A percentile compares a stretch with the other conserved stretches of the same genome.
These are phyloP conservation scores for Starmera pachycereana DNA, from an alignment of 805 yeast genomes.

Conservation along the genomic window DNA sequence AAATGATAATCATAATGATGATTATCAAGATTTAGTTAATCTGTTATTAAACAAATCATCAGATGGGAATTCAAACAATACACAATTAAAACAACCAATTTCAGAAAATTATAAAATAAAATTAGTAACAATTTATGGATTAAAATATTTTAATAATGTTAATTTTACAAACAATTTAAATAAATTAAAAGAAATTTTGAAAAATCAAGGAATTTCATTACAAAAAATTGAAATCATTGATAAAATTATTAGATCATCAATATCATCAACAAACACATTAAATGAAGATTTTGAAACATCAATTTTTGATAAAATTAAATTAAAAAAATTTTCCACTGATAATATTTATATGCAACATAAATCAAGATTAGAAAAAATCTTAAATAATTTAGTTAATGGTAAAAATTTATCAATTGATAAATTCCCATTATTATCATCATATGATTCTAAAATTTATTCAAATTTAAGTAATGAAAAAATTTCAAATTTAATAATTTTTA, in stretches of 20 bases:
- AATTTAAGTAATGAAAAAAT: slow-evolving; percentile 24
- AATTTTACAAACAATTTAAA: slow-evolving; percentile 27
- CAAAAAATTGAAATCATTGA: slow-evolving; percentile 19
- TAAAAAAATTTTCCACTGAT: slow-evolving; percentile 27
- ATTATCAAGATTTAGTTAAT: slow-evolving; percentile 44
- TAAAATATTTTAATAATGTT: slow-evolving; percentile 52
- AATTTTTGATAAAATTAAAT: slow-evolving; percentile 13
- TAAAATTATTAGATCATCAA: slow-evolving; percentile 34
- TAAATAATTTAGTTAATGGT: slow-evolving; percentile 26
- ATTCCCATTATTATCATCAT: slow-evolving; percentile 36
- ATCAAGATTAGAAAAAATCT: slow-evolving; percentile 49
- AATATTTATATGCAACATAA: slow-evolving; percentile 87
- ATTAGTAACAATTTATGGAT: slow-evolving; percentile 60
- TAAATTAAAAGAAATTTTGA: slow-evolving; percentile 28
- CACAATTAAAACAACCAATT: slow-evolving; percentile 26
- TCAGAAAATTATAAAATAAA: slow-evolving; percentile 55
- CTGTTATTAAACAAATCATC: slow-evolving; percentile 30
- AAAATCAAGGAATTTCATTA: slow-evolving; percentile 22
- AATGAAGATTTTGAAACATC: slow-evolving; percentile 19
- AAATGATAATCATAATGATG: slow-evolving; percentile 44
- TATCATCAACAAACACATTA: slow-evolving; percentile 29
- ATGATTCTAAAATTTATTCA: slow-evolving; percentile 9
- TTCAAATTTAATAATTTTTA: slow-evolving; percentile 61
- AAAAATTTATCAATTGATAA: slow-evolving; percentile 18
- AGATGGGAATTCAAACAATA: slow-evolving; percentile 11